Base-by-base conservation (phyloP, 2,329 filamentous ascomycete species). In the Ascochyta clinopodiicola region DNA sequence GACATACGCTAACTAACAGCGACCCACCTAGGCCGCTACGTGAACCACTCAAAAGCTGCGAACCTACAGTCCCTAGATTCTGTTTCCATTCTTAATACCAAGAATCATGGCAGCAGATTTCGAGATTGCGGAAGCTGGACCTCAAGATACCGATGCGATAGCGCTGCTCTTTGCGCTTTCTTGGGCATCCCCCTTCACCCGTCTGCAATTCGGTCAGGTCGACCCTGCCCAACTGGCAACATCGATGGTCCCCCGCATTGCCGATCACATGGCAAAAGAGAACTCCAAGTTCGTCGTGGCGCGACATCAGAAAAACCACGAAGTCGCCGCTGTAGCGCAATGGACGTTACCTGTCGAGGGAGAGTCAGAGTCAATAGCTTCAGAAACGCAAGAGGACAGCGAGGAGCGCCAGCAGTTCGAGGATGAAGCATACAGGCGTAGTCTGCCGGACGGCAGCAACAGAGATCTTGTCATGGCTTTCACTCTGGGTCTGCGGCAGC, bases 201-300 rank as follows among this genome's bases (percentile, higher is more conserved):
- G 53, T 10, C 60, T 73, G 21, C 67, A 68, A 54, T 71, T 68
- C 46, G 68, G 67, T 7, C 22, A 62, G n/a, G 27, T 69, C n/a
- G 62, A 68, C 15, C 25, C 66, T 2, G 3, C 24, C 0, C 29
- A 56, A 9, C 51, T 71, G 4, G 60, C 61, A 2, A 13, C 51
- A 1, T 44, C 56, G 1, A 69, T 72, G 65, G 45, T 63, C 0
- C 63, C 68, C 15, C 64, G 53, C 13, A 68, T 73, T 13, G 42
- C 56, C 17, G 49, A 58, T 19, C 63, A 63, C 13, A 65, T 73
- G 36, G 32, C 27, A 3, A 57, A 53, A 2, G 32, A 34, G 5
- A 25, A 47, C 21, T 52, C 47, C 2, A 39, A 27, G 4, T 69
- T 60, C 22, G 13, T 65, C 12, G 59, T 70, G 6, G 59, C 60